Evolutionary conservation across 371 early-diverging fungal genomes (phyloP).

Genomic region (Mortierella sp.): DNA sequence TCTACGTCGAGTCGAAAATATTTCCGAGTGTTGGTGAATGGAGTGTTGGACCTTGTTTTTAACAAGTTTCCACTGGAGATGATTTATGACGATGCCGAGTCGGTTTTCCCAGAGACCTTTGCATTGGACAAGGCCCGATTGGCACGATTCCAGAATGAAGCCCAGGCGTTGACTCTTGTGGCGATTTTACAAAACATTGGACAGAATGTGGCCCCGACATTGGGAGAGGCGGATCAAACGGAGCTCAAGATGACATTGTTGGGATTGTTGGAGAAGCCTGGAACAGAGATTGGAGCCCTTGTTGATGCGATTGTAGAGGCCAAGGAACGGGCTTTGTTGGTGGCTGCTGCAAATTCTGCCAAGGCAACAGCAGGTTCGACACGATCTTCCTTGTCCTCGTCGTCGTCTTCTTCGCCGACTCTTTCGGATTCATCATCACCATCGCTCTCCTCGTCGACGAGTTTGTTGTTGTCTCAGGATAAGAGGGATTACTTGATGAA

Average conservation of each 20-base stretch:
- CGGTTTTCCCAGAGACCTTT: constrained; percentile 33
- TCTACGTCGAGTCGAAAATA: constrained; percentile 3
- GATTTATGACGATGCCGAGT: not conserved
- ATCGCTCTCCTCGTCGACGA: not conserved
- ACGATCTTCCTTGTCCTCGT: not conserved
- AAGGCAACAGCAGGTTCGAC: not conserved
- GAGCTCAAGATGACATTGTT: constrained; percentile 34
- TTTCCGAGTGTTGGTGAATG: constrained; percentile 31
- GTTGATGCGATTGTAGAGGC: constrained; percentile 35
- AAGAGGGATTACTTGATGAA: constrained; percentile 20
- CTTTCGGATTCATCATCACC: not conserved
- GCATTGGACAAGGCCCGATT: constrained; percentile 29
- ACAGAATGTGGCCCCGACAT: constrained; percentile 9
- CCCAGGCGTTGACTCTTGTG: constrained; percentile 28
- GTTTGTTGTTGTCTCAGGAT: constrained; percentile 19
- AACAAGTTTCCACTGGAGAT: no score
- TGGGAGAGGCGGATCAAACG: constrained; percentile 10
- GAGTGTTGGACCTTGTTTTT: constrained; percentile 35
- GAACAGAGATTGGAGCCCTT: constrained; percentile 18
- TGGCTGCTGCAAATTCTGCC: not conserved
- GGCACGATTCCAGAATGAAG: constrained; percentile 41
- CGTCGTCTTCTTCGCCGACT: constrained; percentile 1
- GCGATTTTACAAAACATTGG: constrained; percentile 36
- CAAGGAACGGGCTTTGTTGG: constrained; percentile 24
- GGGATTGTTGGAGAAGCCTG: constrained; percentile 28